A percentile compares a stretch with the other conserved stretches of the same genome.
phyloP scores from a whole-genome alignment of 2,329 filamentous ascomycete species.

The Fusarium napiforme region DNA sequence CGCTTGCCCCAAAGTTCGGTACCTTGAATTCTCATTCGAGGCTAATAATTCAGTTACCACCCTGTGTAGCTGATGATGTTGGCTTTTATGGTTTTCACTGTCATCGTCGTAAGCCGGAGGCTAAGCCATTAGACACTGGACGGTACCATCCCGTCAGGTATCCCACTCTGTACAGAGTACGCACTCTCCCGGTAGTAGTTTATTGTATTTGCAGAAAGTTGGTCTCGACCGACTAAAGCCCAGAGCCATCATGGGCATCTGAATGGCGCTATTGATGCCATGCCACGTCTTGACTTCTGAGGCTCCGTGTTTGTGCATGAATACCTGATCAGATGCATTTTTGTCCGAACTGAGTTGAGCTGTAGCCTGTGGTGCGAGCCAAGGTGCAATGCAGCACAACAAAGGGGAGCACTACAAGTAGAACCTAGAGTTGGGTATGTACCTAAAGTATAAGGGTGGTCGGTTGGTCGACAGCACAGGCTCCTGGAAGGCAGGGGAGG shows the following conservation, averaged over 20 bases:
- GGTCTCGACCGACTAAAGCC: slow-evolving; percentile 6
- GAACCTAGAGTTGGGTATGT: background rate
- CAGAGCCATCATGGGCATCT: slow-evolving; percentile 17
- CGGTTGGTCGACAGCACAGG: background rate
- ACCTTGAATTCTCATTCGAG: slow-evolving; percentile 28
- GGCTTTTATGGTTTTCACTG: background rate
- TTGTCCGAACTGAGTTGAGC: slow-evolving; percentile 14
- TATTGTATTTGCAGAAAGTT: slow-evolving; percentile 8
- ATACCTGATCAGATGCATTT: slow-evolving; percentile 12
- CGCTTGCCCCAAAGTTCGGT: slow-evolving; percentile 8
- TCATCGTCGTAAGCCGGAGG: slow-evolving; percentile 19
- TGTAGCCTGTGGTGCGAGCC: slow-evolving; percentile 5
- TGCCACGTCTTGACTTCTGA: slow-evolving; percentile 28
- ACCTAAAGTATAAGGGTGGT: background rate
- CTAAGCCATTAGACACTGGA: slow-evolving; percentile 6
- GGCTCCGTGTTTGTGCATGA: slow-evolving; percentile 28
- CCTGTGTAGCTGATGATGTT: slow-evolving; percentile 12
- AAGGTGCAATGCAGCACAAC: background rate
- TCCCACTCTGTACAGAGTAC: slow-evolving; percentile 3
- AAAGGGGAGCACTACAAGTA: background rate
- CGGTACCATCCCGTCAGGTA: background rate
- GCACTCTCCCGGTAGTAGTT: slow-evolving; percentile 1
- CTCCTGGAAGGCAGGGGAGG: background rate
- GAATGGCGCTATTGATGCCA: slow-evolving; percentile 24
- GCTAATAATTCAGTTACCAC: slow-evolving; percentile 4